A percentile compares a stretch with the other conserved stretches of the same genome.
Conservation (phyloP, 768 basidiomycete genomes). For the Suillus brevipes region DNA sequence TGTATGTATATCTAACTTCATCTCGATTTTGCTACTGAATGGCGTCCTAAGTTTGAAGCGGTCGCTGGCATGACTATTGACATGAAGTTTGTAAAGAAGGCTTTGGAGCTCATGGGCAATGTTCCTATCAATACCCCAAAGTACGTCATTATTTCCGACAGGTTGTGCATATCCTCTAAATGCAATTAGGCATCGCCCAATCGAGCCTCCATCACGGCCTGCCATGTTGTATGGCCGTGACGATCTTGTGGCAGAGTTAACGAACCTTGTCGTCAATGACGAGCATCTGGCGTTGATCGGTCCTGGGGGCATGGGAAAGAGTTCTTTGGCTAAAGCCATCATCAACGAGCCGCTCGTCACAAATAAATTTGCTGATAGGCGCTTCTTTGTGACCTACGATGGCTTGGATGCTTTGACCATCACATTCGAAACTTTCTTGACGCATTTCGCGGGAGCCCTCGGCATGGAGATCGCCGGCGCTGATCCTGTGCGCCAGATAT, state of each 20-base stretch:
- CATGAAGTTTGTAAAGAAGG: background rate
- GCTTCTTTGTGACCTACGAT: constrained; percentile 4
- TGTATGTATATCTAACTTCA: too few species aligned
- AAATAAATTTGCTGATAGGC: background rate
- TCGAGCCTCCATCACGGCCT: background rate
- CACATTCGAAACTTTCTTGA: background rate
- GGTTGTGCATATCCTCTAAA: background rate
- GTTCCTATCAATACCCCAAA: background rate
- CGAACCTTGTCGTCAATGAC: background rate
- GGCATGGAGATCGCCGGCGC: background rate
- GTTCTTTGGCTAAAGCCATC: background rate
- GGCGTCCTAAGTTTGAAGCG: background rate
- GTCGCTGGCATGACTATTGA: background rate
- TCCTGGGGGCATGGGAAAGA: background rate
- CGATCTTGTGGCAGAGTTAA: background rate
- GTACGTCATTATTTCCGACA: background rate
- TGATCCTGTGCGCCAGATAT: background rate
- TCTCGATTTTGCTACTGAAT: background rate
- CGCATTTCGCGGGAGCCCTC: background rate
- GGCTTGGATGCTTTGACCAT: background rate
- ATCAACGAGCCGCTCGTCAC: background rate
- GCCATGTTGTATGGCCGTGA: background rate
- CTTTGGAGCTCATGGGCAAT: background rate
- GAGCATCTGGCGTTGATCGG: background rate
- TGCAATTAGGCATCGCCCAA: background rate